Evolutionary conservation across 1,284 basidiomycete species (phyloP).

Genomic region (Cerrena zonata): DNA sequence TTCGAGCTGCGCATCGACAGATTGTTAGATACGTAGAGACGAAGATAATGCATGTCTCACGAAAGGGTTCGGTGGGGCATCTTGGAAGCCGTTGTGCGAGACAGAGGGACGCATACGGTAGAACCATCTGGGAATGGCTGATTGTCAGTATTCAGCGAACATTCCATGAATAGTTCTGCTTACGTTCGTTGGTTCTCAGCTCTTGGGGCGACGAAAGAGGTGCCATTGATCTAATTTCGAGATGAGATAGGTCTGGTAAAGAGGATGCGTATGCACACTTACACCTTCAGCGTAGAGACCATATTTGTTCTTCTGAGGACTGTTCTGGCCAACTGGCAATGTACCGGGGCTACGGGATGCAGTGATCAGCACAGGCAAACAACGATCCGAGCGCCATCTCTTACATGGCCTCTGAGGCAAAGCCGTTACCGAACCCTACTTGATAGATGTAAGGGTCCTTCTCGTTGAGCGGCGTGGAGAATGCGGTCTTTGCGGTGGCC

Average conservation of each 20-base stretch:
- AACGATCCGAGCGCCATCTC: not conserved
- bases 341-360: conserved; percentile 41
- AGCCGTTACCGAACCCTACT: conserved; percentile 48
- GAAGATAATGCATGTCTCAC: conserved; percentile 29
- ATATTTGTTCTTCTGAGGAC: conserved; percentile 57
- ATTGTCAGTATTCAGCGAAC: not conserved
- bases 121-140: conserved; percentile 38
- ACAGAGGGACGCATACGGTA: conserved; percentile 68
- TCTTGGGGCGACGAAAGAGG: conserved; percentile 55
- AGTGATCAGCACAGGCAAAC: conserved; percentile 18
- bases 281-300: conserved; percentile 58
- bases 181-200: conserved; percentile 42
- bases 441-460: conserved; percentile 56
- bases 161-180: conserved; percentile 11
- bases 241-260: not conserved
- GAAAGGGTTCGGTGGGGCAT: conserved; percentile 52
- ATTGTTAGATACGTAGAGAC: not conserved
- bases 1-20: conserved; percentile 36
- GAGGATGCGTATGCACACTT: conserved; percentile 14
- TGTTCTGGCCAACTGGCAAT: conserved; percentile 52
- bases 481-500: conserved; percentile 35
- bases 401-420: conserved; percentile 49
- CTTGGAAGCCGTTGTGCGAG: conserved; percentile 58
- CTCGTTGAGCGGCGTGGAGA: conserved; percentile 33
- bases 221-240: conserved; percentile 46